Base-by-base conservation (phyloP, 148 eudicot species). In the Cornus controversa region DNA sequence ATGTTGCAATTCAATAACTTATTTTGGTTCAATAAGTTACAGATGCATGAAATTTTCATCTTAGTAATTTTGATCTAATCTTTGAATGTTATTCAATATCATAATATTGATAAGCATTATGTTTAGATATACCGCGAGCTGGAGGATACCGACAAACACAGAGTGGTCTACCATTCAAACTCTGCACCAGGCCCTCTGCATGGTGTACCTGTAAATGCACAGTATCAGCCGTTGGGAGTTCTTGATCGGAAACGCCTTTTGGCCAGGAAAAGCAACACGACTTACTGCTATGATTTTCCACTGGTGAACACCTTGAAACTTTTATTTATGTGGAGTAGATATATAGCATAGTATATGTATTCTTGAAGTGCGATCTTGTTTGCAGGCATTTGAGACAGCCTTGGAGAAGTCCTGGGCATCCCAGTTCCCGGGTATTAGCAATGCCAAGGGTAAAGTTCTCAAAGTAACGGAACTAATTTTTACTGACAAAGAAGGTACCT, bases 271-370 rank as follows among this genome's bases (percentile, higher is more conserved):
- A 92, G 89, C 90, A 93, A 80, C 91, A 96, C 99, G 10, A 93
- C 99, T 76, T 96, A 96, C 81, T 96, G 99, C 88, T 93, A 96
- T 77, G 99, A 96, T 84, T 96, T 93, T 82, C 93, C 97, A 37
- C 85, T 94, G 98, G 98, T 94, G 85, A 72, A 23, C 50, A 64
- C 23, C 65, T 45, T n/a, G 8, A 60, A 10, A 28, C 50, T 20
- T 40, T 18, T 31, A 42, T 29, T 25, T 64, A 29, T 66, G 54
- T 53, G 18, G 9, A 70, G 13, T 40, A 53, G 58, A 62, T 80
- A 26, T 23, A 62, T 42, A 60, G 9, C 29, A 60, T 15, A 22
- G 27, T 71, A 25, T 66, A 25, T 50, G 23, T 70, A 50, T 64
- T 71, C 77, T 58, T 80, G 71, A 74, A 24, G 26, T 60, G 29